Base-by-base conservation (phyloP, 2,329 filamentous ascomycete species). In the Fusarium stilboides region DNA sequence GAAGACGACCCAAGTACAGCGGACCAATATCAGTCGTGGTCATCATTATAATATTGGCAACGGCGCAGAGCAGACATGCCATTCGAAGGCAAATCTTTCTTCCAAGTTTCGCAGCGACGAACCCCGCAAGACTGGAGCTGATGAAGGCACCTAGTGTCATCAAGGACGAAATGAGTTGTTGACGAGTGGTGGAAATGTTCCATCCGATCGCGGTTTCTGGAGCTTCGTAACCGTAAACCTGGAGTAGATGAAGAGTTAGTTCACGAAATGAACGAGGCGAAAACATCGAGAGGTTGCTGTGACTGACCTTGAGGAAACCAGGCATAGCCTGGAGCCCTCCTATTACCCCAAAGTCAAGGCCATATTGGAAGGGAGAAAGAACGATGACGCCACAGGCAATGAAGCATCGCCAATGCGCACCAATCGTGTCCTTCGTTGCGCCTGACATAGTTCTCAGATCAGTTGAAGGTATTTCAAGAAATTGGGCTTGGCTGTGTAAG, bases 21-120 rank as follows among this genome's bases (percentile, higher is more conserved):
- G 70, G 51, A 1, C 47, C 59, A n/a, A 73, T 73, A 1, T 73
- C 36, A 1, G 59, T 65, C 2, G 70, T 73, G 1, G 70, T 51
- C 70, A 73, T 73, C 70, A 73, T 73, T n/a, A 73, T 68, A 15
- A 73, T 59, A 28, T 73, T 73, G 2, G 70, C 57, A 10, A 62
- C 49, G 2, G 54, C 68, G 40, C 70, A 73, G 8, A 73, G 59
- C 4, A 69, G 2, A n/a, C 70, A 73, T 12, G 70, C 70, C 14
- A 70, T n/a, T 40, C 65, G 53, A 31, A 73, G 52, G 26, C 70
- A 73, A 36, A 33, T 58, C 13, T 44, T 69, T 10, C 70, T 62
- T 9, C 70, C 70, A 10, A 73, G 36, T 4, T 68, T 68, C 3
- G 59, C 51, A 1, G 70, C 70, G 0, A 39, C 62, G n/a, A 73